phyloP scores from a whole-genome alignment of 257 asterid genomes.

The Ligustrum vulgare region DNA sequence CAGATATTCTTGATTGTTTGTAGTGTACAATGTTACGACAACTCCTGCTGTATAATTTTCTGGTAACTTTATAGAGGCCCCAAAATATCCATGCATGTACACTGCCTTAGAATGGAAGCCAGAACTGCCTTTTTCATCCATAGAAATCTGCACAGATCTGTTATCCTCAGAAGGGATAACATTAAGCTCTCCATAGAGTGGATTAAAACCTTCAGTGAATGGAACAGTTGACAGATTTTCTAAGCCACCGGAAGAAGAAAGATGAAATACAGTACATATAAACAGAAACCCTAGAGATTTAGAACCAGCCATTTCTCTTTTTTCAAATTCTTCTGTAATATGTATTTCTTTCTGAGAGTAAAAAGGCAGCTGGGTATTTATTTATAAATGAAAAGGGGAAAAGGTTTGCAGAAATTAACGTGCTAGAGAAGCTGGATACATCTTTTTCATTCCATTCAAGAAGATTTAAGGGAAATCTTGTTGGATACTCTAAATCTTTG shows the following conservation, averaged over 20 bases:
- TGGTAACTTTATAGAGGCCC: slow-evolving; percentile 42
- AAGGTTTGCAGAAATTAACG: too few relatives aligned
- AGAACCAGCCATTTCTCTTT: slow-evolving; percentile 1
- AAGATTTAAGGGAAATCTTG: not conserved
- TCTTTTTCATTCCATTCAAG: slow-evolving; percentile 5
- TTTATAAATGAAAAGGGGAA: not conserved
- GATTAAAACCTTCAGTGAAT: slow-evolving; percentile 32
- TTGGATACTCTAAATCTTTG: slow-evolving; percentile 10
- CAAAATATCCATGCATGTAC: slow-evolving; percentile 37
- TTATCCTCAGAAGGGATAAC: slow-evolving; percentile 27
- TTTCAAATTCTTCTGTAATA: not conserved
- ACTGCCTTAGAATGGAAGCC: slow-evolving; percentile 38
- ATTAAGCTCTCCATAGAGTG: slow-evolving; percentile 37
- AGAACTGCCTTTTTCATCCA: slow-evolving; percentile 39
- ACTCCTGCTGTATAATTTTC: slow-evolving; percentile 42
- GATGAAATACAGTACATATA: not conserved
- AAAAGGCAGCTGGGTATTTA: not conserved
- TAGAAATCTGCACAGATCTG: slow-evolving; percentile 35
- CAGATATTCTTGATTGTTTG: slow-evolving; percentile 34
- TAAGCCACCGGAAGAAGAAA: not conserved
- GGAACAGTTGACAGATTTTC: slow-evolving; percentile 1
- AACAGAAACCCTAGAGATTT: not conserved
- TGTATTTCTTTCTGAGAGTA: not conserved
- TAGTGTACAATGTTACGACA: slow-evolving; percentile 41
- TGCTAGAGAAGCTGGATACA: not conserved